A percentile compares a stretch with the other conserved stretches of the same genome.
phyloP scores from a whole-genome alignment of 208 protist species.

The Trypanosoma lewisi region DNA sequence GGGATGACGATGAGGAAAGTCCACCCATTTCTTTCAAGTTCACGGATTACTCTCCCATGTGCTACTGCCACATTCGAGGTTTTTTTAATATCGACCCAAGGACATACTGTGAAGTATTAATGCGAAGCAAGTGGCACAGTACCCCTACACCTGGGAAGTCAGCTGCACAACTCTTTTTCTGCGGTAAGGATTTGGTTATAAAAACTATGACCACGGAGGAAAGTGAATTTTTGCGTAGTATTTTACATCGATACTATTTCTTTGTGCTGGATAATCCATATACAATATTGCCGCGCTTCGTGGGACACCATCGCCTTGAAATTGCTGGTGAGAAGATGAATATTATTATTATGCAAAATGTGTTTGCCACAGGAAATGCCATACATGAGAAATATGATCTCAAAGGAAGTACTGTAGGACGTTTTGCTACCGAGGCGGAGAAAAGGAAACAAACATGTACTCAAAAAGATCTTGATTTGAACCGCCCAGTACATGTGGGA shows the following conservation, averaged over 20 bases:
- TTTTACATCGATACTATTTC: constrained; percentile 90
- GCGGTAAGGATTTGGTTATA: constrained; percentile 89
- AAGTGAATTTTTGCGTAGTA: constrained; percentile 83
- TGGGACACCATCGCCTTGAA: constrained; percentile 80
- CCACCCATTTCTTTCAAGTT: constrained; percentile 63
- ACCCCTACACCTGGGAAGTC: constrained; percentile 90
- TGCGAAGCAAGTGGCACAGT: constrained; percentile 80
- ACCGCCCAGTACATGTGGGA: constrained; percentile 76
- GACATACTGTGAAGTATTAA: constrained; percentile 71
- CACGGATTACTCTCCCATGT: constrained; percentile 91
- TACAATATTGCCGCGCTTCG: constrained; percentile 91
- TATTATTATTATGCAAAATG: constrained; percentile 94
- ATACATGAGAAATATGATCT: constrained; percentile 94
- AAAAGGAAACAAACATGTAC: constrained; percentile 80
- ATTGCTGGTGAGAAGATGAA: constrained; percentile 66
- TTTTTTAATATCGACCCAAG: constrained; percentile 80
- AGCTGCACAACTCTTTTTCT: constrained; percentile 90
- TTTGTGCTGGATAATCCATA: constrained; percentile 87
- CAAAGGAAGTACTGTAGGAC: constrained; percentile 92
- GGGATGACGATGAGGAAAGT: constrained; percentile 25
- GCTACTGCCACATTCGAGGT: constrained; percentile 86
- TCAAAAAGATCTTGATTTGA: constrained; percentile 92
- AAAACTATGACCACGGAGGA: constrained; percentile 92
- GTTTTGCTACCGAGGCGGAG: constrained; percentile 80
- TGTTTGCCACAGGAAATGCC: constrained; percentile 87